phyloP scores from a whole-genome alignment of 768 basidiomycete species.

The Rhizopogon vulgaris region DNA sequence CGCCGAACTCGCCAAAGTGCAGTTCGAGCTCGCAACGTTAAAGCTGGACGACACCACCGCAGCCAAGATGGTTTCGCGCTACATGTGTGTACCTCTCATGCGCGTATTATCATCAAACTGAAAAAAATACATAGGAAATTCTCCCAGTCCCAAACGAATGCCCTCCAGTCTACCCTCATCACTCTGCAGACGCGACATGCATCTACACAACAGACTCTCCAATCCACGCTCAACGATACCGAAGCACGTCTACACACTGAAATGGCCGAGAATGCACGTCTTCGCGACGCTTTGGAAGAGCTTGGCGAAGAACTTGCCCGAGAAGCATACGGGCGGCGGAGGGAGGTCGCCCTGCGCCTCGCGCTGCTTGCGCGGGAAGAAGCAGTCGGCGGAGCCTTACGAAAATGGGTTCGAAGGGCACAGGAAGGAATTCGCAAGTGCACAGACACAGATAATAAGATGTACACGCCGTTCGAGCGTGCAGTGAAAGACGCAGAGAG shows the following conservation, averaged over 20 bases:
- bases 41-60: constrained; percentile 67
- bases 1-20: constrained; percentile 37
- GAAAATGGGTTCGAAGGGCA: constrained; percentile 49
- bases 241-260: constrained; percentile 40
- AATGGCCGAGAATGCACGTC: constrained; percentile 35
- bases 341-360: constrained; percentile 64
- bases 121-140: constrained; percentile 53
- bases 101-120: constrained; percentile 1
- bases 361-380: constrained; percentile 63
- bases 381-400: constrained; percentile 43
- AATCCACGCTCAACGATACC: constrained; percentile 40
- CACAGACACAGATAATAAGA: constrained; percentile 15
- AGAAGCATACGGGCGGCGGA: constrained; percentile 65
- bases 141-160: constrained; percentile 67
- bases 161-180: constrained; percentile 55
- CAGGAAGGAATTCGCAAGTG: constrained; percentile 35
- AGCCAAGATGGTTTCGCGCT: constrained; percentile 77
- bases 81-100: constrained; percentile 51
- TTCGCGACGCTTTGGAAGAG: constrained; percentile 63
- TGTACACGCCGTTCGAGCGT: constrained; percentile 21
- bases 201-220: constrained; percentile 52
- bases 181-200: constrained; percentile 56
- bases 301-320: constrained; percentile 64
- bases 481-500: constrained; percentile 29
- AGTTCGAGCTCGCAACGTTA: constrained; percentile 48